These are phyloP conservation scores for Salix brachista DNA, from an alignment of 345 rosid species.

Conservation along the genomic window DNA sequence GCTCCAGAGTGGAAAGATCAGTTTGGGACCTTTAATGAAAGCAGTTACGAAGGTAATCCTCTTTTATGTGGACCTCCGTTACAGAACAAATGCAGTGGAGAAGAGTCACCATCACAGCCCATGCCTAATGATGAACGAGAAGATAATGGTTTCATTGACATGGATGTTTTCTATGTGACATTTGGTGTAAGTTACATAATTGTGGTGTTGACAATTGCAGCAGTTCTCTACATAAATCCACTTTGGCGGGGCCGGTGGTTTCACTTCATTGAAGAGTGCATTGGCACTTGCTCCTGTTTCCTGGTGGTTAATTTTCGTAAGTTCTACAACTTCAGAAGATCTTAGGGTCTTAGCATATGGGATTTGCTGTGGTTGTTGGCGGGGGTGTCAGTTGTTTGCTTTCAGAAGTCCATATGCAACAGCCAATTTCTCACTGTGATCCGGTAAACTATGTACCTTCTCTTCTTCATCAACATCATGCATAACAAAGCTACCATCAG, in stretches of 20 bases:
- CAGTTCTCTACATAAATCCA: constrained; percentile 13
- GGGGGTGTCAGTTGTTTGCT: too few relatives aligned
- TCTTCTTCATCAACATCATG: too few relatives aligned
- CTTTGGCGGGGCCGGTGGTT: constrained; percentile 8
- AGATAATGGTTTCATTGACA: constrained; percentile 9
- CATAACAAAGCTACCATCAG: too few relatives aligned
- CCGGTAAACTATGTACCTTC: too few relatives aligned
- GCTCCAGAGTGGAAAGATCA: too few relatives aligned
- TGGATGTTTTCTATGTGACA: constrained; percentile 1
- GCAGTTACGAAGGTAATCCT: constrained; percentile 23
- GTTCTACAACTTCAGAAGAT: too few relatives aligned
- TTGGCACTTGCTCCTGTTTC: neutral
- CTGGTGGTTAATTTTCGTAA: constrained; percentile 1
- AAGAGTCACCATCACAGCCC: neutral
- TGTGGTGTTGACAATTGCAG: neutral
- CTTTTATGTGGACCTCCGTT: constrained; percentile 28
- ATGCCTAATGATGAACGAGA: neutral
- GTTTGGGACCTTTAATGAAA: constrained; percentile 16
- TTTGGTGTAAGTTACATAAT: neutral
- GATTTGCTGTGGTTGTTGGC: too few relatives aligned
- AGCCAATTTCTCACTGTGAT: too few relatives aligned
- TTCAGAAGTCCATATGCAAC: too few relatives aligned
- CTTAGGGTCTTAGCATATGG: too few relatives aligned
- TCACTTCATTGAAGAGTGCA: neutral
- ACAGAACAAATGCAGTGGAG: neutral